phyloP scores from a whole-genome alignment of 148 eudicot species.

The Rhododendron mucronatum region DNA sequence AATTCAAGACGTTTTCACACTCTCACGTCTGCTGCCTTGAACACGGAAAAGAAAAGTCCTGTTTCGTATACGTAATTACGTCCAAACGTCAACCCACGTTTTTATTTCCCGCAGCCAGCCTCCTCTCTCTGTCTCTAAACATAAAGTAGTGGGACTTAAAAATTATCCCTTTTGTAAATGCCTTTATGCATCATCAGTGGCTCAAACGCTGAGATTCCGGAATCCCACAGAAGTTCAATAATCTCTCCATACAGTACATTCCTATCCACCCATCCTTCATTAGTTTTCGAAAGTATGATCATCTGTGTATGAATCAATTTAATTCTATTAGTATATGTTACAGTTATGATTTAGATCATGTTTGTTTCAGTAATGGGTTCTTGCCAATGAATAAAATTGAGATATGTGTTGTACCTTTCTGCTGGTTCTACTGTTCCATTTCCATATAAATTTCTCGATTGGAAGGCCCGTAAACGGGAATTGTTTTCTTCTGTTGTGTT shows the following conservation, averaged over 20 bases:
- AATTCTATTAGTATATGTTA: too few relatives aligned
- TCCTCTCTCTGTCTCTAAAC: too few relatives aligned
- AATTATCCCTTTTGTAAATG: not conserved
- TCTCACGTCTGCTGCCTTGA: too few relatives aligned
- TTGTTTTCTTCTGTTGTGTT: not conserved
- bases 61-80: too few relatives aligned
- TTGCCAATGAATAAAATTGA: not conserved
- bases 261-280: not conserved
- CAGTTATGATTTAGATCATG: not conserved
- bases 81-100: too few relatives aligned
- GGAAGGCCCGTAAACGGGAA: not conserved
- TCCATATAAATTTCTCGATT: not conserved
- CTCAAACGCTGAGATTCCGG: not conserved
- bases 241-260: not conserved
- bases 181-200: not conserved
- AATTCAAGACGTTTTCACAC: too few relatives aligned
- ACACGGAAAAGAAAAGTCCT: too few relatives aligned
- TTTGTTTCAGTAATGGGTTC: not conserved
- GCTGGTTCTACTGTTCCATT: not conserved
- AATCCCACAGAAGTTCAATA: not conserved
- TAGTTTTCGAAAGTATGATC: not conserved
- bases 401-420: not conserved
- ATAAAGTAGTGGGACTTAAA: too few relatives aligned
- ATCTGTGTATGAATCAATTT: not conserved
- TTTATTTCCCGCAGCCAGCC: too few relatives aligned